Base-by-base conservation (phyloP, 2,329 filamentous ascomycete species). In the Dactylonectria macrodidyma region DNA sequence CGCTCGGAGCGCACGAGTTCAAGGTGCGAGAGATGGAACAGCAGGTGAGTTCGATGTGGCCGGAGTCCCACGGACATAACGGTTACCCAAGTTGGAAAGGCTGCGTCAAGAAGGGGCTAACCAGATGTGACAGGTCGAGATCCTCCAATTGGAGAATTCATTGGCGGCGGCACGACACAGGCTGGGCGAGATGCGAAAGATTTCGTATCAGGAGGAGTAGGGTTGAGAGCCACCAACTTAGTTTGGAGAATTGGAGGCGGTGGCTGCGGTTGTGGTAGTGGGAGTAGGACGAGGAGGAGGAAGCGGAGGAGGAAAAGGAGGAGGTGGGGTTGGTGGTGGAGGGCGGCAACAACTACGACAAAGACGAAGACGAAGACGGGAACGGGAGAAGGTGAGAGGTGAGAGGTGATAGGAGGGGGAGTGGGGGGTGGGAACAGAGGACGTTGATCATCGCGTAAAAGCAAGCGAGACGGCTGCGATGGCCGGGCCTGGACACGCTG, bases 11-110 rank as follows among this genome's bases (percentile, higher is more conserved):
- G 36, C 95, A 98, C 82, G 96, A 99, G 84, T 98, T 99, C 87
- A 99, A 99, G 88, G 95, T 98, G 59, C 89, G 92, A 76, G 95
- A 99, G 85, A 99, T 99, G 96, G 96, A 99, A 85, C 96, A 99
- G 80, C 96, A 99, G 93, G 95, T 97, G 87, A 78, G 81, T 78
- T 50, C 56, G 38, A 65, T 52, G 34, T 3, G 33, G 11, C 67
- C 71, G 62, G 62, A 60, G 50, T 47, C 56, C 46, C 38, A 64
- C 66, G 51, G 59, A 33, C 62, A 56, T 60, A 75, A 75, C 73
- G 73, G 70, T 61, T 73, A 55, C 73, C 69, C 59, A 61, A 66
- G 65, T 47, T 57, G 73, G 71, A 52, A 67, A 62, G 62, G 68
- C 26, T 54, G 7, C 11, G 47, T 11, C 22, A 70, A 50, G 52